These are phyloP conservation scores for Groenewaldozyma auringiensis DNA, from an alignment of 1,139 yeast genomes.

Conservation along the genomic window DNA sequence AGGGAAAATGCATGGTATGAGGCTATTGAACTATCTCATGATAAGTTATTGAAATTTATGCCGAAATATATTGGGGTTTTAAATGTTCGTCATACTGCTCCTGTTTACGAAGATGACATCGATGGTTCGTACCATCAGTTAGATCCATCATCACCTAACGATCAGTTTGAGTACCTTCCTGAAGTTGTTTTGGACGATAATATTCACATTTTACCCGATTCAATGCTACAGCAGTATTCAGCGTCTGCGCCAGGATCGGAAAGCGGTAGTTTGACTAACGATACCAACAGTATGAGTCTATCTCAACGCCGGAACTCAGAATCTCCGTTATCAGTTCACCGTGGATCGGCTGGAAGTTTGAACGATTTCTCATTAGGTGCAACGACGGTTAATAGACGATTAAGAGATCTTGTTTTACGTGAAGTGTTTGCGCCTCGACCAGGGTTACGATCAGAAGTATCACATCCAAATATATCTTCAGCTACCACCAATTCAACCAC, in stretches of 20 bases:
- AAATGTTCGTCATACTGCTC: conserved; percentile 71
- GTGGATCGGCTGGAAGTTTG: not conserved
- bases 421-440: conserved; percentile 58
- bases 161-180: conserved; percentile 8
- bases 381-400: conserved; percentile 54
- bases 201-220: conserved; percentile 78
- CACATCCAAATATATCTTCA: not conserved
- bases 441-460: not conserved
- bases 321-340: conserved; percentile 1
- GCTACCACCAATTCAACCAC: conserved; percentile 12
- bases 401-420: conserved; percentile 57
- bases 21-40: conserved; percentile 68
- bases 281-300: not conserved
- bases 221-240: conserved; percentile 53
- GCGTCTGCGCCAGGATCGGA: conserved; percentile 9
- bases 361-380: conserved; percentile 41
- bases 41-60: conserved; percentile 73
- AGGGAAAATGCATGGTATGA: conserved; percentile 91
- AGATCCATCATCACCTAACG: not conserved
- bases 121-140: not conserved
- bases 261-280: conserved; percentile 1
- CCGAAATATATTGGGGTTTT: conserved; percentile 91
- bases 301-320: not conserved
- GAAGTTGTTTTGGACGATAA: conserved; percentile 86
- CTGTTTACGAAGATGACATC: conserved; percentile 9